Base-by-base conservation (phyloP, 495 filamentous ascomycete species). In the Xylaria longipes region DNA sequence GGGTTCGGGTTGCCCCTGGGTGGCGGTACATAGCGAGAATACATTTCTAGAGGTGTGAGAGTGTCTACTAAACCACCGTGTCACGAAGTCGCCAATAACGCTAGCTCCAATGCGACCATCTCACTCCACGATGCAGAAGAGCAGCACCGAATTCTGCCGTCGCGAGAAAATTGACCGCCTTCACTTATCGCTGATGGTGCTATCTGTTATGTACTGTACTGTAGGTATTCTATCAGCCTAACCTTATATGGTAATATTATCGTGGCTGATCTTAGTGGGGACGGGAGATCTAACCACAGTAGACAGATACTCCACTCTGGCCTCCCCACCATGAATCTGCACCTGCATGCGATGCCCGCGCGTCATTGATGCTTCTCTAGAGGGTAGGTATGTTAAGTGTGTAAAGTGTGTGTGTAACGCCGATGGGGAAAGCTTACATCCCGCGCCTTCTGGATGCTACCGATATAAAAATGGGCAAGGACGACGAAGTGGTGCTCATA, bases 11-110 rank as follows among this genome's bases (percentile, higher is more conserved):
- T 57, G 14, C 71, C 76, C 61, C 69, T 78, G 20, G 70, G 33
- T 6, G 86, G 83, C 17, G 87, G 87, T 22, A 85, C 74, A 69
- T 86, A 89, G 22, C 86, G 80, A 57, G 82, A 80, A 74, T 89
- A 87, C 43, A 89, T 81, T 31, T 75, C 75, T 20, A 77, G 79
- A 64, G 83, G 64, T 81, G 84, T 84, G 79, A 54, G 33, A 62
- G 43, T 27, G 22, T 15, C 27, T 31, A 20, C 29, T 37, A 4
- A 9, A 29, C n/a, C 8, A 41, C 41, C 8, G 3, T 33, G 14
- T 22, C 8, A 31, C 12, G 37, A 5, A 35, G 15, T 25, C 45
- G 39, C 17, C 8, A 57, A 57, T 12, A 60, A 35, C 65, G n/a
- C 43, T 33, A 37, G 46, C 39, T 43, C 17, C 15, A 37, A 52